Conservation (phyloP, 495 filamentous ascomycete genomes). For the Xylaria acuta region DNA sequence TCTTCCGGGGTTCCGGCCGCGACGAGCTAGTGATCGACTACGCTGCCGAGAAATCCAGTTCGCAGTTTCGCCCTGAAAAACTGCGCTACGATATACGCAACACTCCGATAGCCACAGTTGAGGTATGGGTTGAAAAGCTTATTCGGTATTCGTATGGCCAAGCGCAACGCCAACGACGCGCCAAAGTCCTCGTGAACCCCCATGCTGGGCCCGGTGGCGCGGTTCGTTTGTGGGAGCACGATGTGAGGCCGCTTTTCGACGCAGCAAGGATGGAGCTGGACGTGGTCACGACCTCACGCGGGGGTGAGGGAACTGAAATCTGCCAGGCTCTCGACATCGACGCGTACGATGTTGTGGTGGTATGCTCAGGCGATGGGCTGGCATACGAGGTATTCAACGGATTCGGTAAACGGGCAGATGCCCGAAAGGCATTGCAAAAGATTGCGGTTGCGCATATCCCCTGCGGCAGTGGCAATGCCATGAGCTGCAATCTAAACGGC, state of each 20-base stretch:
- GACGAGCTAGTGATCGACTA: slow-evolving; percentile 75
- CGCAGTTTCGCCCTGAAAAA: slow-evolving; percentile 61
- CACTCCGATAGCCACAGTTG: slow-evolving; percentile 47
- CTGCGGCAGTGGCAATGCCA: slow-evolving; percentile 91
- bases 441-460: slow-evolving; percentile 90
- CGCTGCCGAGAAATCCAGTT: slow-evolving; percentile 62
- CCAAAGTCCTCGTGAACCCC: slow-evolving; percentile 91
- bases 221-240: slow-evolving; percentile 70
- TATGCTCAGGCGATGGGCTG: slow-evolving; percentile 91
- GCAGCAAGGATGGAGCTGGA: slow-evolving; percentile 81
- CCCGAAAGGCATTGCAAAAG: slow-evolving; percentile 72
- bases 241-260: slow-evolving; percentile 82
- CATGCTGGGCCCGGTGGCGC: slow-evolving; percentile 86
- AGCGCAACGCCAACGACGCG: slow-evolving; percentile 70
- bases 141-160: slow-evolving; percentile 73
- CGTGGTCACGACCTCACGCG: slow-evolving; percentile 72
- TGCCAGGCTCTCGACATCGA: slow-evolving; percentile 79
- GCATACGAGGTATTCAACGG: slow-evolving; percentile 97
- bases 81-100: slow-evolving; percentile 62
- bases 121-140: slow-evolving; percentile 67
- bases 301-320: slow-evolving; percentile 81
- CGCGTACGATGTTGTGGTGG: slow-evolving; percentile 80
- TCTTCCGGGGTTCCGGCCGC: slow-evolving; percentile 75
- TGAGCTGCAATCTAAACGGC: slow-evolving; percentile 89
- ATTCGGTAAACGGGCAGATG: slow-evolving; percentile 75